Evolutionary conservation across 2,329 filamentous ascomycete genomes (phyloP).

Genomic region (Nemania serpens): DNA sequence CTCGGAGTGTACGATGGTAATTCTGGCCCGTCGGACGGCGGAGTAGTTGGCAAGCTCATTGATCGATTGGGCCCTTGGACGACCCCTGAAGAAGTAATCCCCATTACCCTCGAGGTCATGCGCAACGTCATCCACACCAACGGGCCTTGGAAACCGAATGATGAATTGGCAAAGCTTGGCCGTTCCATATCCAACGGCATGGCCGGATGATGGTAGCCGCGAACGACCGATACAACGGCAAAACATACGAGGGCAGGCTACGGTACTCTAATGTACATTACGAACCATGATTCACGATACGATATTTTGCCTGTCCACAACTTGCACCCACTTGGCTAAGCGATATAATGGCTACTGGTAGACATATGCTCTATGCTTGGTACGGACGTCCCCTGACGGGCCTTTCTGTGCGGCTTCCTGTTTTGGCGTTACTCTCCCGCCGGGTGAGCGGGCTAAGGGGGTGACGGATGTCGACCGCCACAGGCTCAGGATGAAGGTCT

Average conservation of each 20-base stretch:
- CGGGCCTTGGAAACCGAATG: slow-evolving; percentile 37
- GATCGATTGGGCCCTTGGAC: slow-evolving; percentile 43
- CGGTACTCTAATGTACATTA: slow-evolving; percentile 38
- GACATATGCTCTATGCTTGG: neutral
- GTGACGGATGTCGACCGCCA: slow-evolving; percentile 6
- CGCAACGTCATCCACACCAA: slow-evolving; percentile 36
- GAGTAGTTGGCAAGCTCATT: slow-evolving; percentile 39
- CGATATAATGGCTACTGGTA: slow-evolving; percentile 4
- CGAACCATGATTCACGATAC: slow-evolving; percentile 37
- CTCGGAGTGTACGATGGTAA: slow-evolving; percentile 36
- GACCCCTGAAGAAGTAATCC: slow-evolving; percentile 37
- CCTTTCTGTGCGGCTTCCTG: slow-evolving; percentile 6
- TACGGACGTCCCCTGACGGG: neutral
- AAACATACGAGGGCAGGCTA: neutral
- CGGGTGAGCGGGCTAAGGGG: neutral
- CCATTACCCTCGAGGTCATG: slow-evolving; percentile 38
- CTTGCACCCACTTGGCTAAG: slow-evolving; percentile 15
- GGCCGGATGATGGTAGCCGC: slow-evolving; percentile 6
- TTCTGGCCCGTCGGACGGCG: slow-evolving; percentile 35
- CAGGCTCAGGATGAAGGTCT: slow-evolving; percentile 4
- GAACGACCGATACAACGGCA: neutral
- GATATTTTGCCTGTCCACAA: slow-evolving; percentile 27
- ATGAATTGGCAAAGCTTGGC: slow-evolving; percentile 35
- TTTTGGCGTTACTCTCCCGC: slow-evolving; percentile 8
- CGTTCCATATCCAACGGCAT: slow-evolving; percentile 33